Conservation (phyloP, 2,329 filamentous ascomycete species). For the Fusarium sp. region DNA sequence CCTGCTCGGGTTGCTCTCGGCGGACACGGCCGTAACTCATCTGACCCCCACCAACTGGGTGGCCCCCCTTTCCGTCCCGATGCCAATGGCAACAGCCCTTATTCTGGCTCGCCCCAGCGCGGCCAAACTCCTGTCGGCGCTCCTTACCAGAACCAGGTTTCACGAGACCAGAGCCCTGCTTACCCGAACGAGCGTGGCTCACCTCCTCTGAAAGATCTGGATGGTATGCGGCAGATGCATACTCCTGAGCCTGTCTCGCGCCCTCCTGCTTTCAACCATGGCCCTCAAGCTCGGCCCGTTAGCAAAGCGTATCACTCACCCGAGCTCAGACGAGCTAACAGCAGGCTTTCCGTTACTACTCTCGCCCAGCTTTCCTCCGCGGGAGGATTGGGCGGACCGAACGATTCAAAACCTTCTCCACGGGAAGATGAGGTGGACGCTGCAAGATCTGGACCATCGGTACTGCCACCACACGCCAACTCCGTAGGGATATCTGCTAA, state of each 20-base stretch:
- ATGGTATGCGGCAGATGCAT: slow-evolving; percentile 65
- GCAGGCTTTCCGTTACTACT: slow-evolving; percentile 84
- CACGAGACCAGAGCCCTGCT: slow-evolving; percentile 64
- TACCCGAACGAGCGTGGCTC: slow-evolving; percentile 65
- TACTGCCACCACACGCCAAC: slow-evolving; percentile 63
- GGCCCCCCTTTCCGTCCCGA: slow-evolving; percentile 46
- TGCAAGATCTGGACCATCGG: slow-evolving; percentile 57
- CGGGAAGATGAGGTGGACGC: slow-evolving; percentile 51
- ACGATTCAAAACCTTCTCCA: slow-evolving; percentile 47
- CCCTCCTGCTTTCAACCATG: slow-evolving; percentile 84
- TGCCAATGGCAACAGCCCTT: slow-evolving; percentile 41
- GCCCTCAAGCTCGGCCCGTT: slow-evolving; percentile 75
- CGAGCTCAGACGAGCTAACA: slow-evolving; percentile 83
- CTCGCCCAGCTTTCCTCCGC: slow-evolving; percentile 82
- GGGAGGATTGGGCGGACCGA: slow-evolving; percentile 63
- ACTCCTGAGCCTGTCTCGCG: slow-evolving; percentile 80
- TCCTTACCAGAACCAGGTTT: slow-evolving; percentile 58
- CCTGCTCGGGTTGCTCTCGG: slow-evolving; percentile 53
- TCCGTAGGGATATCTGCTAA: slow-evolving; percentile 66
- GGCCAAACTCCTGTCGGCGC: slow-evolving; percentile 53
- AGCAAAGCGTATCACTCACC: slow-evolving; percentile 78
- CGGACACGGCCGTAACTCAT: slow-evolving; percentile 60
- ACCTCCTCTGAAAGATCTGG: slow-evolving; percentile 62
- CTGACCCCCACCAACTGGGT: slow-evolving; percentile 55
- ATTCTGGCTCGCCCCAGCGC: slow-evolving; percentile 50